A percentile compares a stretch with the other conserved stretches of the same genome.
Conservation (phyloP, 2,329 filamentous ascomycete genomes). For the Pseudogymnoascus sp. region DNA sequence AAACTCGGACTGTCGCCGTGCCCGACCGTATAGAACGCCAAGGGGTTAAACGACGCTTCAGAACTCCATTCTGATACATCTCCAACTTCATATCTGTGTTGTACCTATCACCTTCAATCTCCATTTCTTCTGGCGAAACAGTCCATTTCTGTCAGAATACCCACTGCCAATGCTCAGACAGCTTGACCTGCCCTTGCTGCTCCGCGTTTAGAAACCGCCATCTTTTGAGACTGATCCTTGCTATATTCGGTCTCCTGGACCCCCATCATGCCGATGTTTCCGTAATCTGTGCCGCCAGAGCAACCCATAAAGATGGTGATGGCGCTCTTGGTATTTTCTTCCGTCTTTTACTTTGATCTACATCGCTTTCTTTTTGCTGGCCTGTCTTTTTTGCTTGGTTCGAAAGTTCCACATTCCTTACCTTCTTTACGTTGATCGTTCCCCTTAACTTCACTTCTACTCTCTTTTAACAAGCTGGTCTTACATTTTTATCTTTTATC, state of each 20-base stretch:
- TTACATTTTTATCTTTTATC: background rate
- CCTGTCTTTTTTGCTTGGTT: slow-evolving; percentile 6
- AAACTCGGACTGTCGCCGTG: background rate
- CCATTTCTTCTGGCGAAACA: background rate
- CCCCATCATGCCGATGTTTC: slow-evolving; percentile 5
- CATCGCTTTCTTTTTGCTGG: background rate
- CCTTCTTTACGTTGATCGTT: slow-evolving; percentile 10
- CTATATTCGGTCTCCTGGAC: background rate
- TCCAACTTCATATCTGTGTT: background rate
- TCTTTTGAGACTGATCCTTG: slow-evolving; percentile 8
- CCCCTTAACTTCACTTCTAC: slow-evolving; percentile 3
- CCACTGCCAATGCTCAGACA: background rate
- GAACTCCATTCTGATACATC: slow-evolving; percentile 8
- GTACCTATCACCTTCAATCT: background rate
- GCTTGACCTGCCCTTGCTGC: background rate
- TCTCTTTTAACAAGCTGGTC: slow-evolving; percentile 5
- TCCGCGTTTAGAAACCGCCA: slow-evolving; percentile 6
- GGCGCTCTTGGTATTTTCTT: slow-evolving; percentile 10
- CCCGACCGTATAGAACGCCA: background rate
- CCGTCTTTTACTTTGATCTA: background rate
- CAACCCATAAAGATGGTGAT: slow-evolving; percentile 5
- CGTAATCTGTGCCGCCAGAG: background rate
- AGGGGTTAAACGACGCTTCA: slow-evolving; percentile 6
- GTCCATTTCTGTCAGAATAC: slow-evolving; percentile 1
- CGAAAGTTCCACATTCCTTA: slow-evolving; percentile 6